phyloP scores from a whole-genome alignment of 106 monocot species.

The Dioscorea zingiberensis region DNA sequence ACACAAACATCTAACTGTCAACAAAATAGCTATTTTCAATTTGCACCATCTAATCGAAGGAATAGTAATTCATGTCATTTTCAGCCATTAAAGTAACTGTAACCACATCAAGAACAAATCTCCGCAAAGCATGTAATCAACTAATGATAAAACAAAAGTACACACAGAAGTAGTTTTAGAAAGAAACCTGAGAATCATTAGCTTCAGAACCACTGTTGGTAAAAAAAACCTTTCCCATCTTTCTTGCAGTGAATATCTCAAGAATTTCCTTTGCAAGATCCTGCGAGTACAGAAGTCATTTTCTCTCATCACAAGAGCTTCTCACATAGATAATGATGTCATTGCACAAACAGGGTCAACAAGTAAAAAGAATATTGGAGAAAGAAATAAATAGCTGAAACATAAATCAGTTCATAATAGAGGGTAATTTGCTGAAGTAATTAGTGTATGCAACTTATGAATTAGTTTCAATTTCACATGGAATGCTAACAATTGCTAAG shows the following conservation, averaged over 20 bases:
- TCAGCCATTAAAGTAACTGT: neutral
- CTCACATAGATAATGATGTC: too few species aligned
- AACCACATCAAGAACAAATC: neutral
- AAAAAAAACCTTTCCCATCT: conserved; percentile 99
- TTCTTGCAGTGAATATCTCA: conserved; percentile 74
- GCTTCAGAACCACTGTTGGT: conserved; percentile 99
- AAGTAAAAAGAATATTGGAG: neutral
- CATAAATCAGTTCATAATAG: too few species aligned
- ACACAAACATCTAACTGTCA: too few species aligned
- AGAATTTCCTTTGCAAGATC: conserved; percentile 90
- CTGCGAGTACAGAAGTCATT: conserved; percentile 24
- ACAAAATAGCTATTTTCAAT: neutral
- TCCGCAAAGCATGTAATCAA: neutral
- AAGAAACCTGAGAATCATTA: conserved; percentile 90
- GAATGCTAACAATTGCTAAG: too few species aligned
- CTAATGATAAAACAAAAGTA: neutral
- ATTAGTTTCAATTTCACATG: too few species aligned
- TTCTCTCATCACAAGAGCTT: too few species aligned
- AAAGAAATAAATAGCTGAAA: too few species aligned
- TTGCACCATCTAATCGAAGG: neutral
- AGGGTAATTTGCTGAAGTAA: too few species aligned
- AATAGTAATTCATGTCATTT: neutral
- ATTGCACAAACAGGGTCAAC: too few species aligned
- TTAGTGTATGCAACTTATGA: neutral
- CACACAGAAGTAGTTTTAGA: neutral